Evolutionary conservation across 257 asterid genomes (phyloP).

Genomic region (Linaria vulgaris): DNA sequence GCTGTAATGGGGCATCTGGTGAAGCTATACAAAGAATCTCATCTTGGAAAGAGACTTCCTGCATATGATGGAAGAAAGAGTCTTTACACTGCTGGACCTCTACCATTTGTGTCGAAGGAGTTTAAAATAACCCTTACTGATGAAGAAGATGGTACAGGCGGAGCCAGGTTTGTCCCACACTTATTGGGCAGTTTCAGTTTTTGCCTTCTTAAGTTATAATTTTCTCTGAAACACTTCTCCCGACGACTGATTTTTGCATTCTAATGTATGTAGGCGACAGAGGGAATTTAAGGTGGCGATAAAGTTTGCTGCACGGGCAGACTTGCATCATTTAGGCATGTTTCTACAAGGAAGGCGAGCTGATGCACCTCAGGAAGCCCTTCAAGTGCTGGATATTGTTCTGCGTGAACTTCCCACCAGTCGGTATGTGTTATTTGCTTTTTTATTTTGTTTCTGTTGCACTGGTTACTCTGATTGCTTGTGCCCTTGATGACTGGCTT

Average conservation of each 20-base stretch:
- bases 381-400: constrained; percentile 51
- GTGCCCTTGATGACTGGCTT: no score
- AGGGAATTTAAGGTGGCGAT: constrained; percentile 36
- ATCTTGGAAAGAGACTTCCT: constrained; percentile 48
- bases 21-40: constrained; percentile 43
- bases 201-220: background rate
- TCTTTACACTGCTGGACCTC: constrained; percentile 53
- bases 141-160: constrained; percentile 41
- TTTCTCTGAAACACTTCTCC: background rate
- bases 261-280: constrained; percentile 33
- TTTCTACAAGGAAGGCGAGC: constrained; percentile 41
- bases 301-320: constrained; percentile 51
- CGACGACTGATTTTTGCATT: background rate
- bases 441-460: background rate
- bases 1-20: constrained; percentile 51
- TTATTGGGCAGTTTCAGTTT: background rate
- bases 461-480: no score
- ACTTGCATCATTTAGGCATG: constrained; percentile 38
- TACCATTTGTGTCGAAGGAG: constrained; percentile 47
- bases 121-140: constrained; percentile 38
- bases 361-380: constrained; percentile 46
- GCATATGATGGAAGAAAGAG: constrained; percentile 56
- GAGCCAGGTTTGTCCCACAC: constrained; percentile 28
- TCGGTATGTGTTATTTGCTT: constrained; percentile 8
- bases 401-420: constrained; percentile 41